A percentile compares a stretch with the other conserved stretches of the same genome.
Conservation (phyloP, 2,329 filamentous ascomycete species). For the Exophiala sp. region DNA sequence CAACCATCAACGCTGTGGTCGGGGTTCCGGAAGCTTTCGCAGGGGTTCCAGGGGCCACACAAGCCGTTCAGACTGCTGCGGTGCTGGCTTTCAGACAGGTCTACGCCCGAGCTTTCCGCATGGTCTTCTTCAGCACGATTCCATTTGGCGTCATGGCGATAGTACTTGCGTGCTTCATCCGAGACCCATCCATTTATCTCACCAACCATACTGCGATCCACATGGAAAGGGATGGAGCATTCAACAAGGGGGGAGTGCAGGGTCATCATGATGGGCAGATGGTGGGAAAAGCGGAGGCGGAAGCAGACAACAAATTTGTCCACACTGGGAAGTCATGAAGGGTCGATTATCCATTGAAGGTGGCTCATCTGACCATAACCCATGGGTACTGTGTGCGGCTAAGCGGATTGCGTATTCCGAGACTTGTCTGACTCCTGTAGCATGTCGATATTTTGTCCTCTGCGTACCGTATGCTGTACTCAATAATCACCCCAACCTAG, state of each 20-base stretch:
- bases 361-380: too few relatives aligned
- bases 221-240: conserved; percentile 7
- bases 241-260: background rate
- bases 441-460: too few relatives aligned
- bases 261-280: too few relatives aligned
- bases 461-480: too few relatives aligned
- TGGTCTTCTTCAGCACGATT: conserved; percentile 37
- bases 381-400: too few relatives aligned
- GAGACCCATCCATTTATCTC: conserved; percentile 2
- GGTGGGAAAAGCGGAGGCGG: too few relatives aligned
- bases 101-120: conserved; percentile 42
- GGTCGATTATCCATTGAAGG: too few relatives aligned
- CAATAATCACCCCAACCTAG: too few relatives aligned
- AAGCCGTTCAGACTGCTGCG: conserved; percentile 34
- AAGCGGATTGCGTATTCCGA: too few relatives aligned
- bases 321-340: too few relatives aligned
- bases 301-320: too few relatives aligned
- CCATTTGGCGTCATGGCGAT: conserved; percentile 20
- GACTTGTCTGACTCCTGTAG: too few relatives aligned
- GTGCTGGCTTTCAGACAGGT: conserved; percentile 36
- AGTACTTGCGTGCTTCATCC: background rate
- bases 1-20: conserved; percentile 31
- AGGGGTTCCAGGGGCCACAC: conserved; percentile 35
- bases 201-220: conserved; percentile 9
- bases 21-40: conserved; percentile 24